Evolutionary conservation across 2,329 filamentous ascomycete genomes (phyloP), one percentile per base, ranked within the genome.

Genomic region (Metarhizium brunneum): DNA sequence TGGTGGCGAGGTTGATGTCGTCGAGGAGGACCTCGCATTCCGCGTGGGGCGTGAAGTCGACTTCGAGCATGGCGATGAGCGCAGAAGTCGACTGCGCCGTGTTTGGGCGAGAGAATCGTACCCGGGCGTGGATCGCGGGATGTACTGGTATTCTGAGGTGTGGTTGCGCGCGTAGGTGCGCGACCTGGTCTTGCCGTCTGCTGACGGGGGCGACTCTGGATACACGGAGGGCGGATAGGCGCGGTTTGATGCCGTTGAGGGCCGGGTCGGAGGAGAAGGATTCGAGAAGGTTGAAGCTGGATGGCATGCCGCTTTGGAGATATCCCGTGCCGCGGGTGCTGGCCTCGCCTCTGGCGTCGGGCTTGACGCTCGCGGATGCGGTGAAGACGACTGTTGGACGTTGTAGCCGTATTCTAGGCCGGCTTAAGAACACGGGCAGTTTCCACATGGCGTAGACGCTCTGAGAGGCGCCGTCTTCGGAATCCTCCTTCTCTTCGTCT

Each of bases 211-310:
- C 83, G 4, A 92, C 86, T 59, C 86, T 82, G 47, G 86, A 90
- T 38, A 92, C 87, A 50, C 88, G 79, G 58, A 87, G 76, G 5
- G 88, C 87, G 10, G 88, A 90, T 2, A 94, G 75, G 35, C 82
- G 81, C 50, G 88, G 86, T 61, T 78, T 77, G 30, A 83, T 72
- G 40, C 84, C 82, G 16, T 73, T 74, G 18, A 90, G 73, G 30
- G 78, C 79, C 25, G 84, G 81, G 64, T 91, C 88, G 58, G 76
- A 76, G 53, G 79, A 77, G 58, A 92, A 88, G 3, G 88, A 80
- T 65, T 88, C 85, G 14, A 94, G 80, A n/a, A 92, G 75, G 67
- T 92, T 94, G 59, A 89, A 76, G 2, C 87, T 85, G 6, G 85
- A 80, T 0, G 88, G 84, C 30, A 85, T 71, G 56, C 84, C 82